Percentiles rank a stretch among this genome's conserved stretches.
phyloP scores from a whole-genome alignment of 2,329 filamentous ascomycete genomes.

The Sporothrix schenckii region DNA sequence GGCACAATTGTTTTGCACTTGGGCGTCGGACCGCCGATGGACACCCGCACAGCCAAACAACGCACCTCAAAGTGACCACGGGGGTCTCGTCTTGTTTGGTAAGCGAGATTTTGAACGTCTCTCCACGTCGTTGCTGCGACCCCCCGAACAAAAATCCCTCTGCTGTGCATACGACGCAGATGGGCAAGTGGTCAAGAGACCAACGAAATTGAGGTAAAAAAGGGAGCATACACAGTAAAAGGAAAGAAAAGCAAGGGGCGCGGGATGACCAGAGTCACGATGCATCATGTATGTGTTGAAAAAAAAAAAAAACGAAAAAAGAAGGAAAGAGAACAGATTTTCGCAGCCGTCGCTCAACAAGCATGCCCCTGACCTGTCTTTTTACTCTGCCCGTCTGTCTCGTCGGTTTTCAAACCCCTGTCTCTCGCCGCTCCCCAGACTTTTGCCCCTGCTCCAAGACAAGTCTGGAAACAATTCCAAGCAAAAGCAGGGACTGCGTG shows the following conservation, averaged over 20 bases:
- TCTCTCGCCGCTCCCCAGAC: background rate
- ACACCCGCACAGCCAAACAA: background rate
- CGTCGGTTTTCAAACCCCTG: background rate
- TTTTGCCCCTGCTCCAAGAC: background rate
- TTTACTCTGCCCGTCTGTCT: background rate
- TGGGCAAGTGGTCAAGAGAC: background rate
- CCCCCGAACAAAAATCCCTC: background rate
- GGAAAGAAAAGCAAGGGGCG: no score
- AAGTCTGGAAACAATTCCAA: no score
- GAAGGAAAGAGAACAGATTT: background rate
- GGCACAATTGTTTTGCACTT: conserved; percentile 5
- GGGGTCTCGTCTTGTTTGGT: background rate
- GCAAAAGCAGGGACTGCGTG: no score
- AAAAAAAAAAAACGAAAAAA: background rate
- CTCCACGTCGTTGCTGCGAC: background rate
- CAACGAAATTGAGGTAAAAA: background rate
- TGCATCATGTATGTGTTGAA: no score
- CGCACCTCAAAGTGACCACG: background rate
- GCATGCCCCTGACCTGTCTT: conserved; percentile 17
- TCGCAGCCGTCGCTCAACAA: background rate
- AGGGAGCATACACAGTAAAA: no score
- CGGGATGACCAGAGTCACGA: no score
- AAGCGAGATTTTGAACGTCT: conserved; percentile 20
- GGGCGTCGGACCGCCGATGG: background rate
- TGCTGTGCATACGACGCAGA: background rate